Base-by-base conservation (phyloP, 2,329 filamentous ascomycete genomes). In the Didymella glomerata region DNA sequence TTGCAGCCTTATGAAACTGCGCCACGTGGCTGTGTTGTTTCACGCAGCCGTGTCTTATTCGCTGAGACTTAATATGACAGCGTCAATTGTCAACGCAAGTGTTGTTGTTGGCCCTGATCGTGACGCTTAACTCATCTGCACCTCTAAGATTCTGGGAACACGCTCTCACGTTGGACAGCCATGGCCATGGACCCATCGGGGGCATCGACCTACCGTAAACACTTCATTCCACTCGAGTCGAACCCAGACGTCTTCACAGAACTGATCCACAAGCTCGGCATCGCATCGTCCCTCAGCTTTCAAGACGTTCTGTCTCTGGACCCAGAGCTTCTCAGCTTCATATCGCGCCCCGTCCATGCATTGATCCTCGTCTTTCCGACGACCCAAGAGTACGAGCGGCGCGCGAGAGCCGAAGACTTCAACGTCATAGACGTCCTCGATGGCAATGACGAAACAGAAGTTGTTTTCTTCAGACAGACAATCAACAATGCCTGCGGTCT, bases 361-460 rank as follows among this genome's bases (percentile, higher is more conserved):
- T 85, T 98, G n/a, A 87, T 98, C 22, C 88, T 97, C 64, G 92
- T 97, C 57, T 96, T 97, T 77, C 94, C 94, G 66, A 85, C 96
- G 62, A 90, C 86, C 40, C 81, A 86, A 25, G 82, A 84, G n/a
- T 97, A 96, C 83, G 89, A 96, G 78, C 84, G 83, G 53, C 86
- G 88, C 51, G 81, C 85, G 16, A 91, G 94, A 79, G 69, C 84
- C 18, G 92, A 96, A 80, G 93, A 97, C 79, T 79, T 81, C 11
- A 79, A 81, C 25, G 64, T 80, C 1, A 84, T 86, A 24, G 96
- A 96, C 79, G 91, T 91, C 1, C 77, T 83, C 1, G 91, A 96
- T 70, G 36, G 44, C 5, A 13, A 8, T 8, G 25, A 27, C n/a
- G 25, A 32, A 3, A 27, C 41, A 3, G 88, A 89, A 1, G 90